These are phyloP conservation scores for Metarhizium humberi DNA, from an alignment of 2,329 filamentous ascomycete species.

Conservation along the genomic window DNA sequence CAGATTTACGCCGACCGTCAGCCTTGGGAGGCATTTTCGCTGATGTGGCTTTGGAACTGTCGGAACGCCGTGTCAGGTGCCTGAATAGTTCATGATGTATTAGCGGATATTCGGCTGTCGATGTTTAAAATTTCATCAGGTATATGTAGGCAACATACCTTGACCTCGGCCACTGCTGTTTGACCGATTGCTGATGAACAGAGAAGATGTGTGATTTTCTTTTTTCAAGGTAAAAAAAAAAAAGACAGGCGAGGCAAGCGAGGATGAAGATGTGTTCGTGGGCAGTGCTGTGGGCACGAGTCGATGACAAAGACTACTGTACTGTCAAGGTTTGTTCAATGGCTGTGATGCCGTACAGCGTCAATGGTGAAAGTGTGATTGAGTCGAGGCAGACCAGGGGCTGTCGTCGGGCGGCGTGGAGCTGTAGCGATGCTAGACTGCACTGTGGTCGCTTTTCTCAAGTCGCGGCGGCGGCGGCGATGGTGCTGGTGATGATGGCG, in stretches of 20 bases:
- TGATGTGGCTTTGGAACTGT: conserved; percentile 6
- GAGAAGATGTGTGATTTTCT: background rate
- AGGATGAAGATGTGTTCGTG: background rate
- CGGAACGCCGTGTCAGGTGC: background rate
- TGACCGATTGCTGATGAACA: background rate
- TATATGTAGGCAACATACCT: background rate
- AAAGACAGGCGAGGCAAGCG: background rate
- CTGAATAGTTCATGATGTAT: background rate
- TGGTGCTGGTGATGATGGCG: conserved; percentile 18
- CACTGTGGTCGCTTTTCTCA: conserved; percentile 1
- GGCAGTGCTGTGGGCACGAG: background rate
- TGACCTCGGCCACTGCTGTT: background rate
- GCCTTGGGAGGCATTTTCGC: conserved; percentile 23
- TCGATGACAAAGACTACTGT: background rate
- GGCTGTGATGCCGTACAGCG: conserved; percentile 11
- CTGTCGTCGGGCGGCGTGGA: conserved; percentile 18
- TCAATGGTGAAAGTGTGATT: conserved; percentile 12
- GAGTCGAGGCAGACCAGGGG: conserved; percentile 16
- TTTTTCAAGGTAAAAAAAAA: no score
- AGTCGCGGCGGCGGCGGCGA: conserved; percentile 10
- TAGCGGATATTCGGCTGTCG: background rate
- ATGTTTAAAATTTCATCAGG: background rate
- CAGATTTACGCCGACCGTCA: conserved; percentile 29
- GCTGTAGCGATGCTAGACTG: conserved; percentile 7
- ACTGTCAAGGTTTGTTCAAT: conserved; percentile 10